Conservation (phyloP, 2,329 filamentous ascomycete genomes). For the Trichoderma sp. region DNA sequence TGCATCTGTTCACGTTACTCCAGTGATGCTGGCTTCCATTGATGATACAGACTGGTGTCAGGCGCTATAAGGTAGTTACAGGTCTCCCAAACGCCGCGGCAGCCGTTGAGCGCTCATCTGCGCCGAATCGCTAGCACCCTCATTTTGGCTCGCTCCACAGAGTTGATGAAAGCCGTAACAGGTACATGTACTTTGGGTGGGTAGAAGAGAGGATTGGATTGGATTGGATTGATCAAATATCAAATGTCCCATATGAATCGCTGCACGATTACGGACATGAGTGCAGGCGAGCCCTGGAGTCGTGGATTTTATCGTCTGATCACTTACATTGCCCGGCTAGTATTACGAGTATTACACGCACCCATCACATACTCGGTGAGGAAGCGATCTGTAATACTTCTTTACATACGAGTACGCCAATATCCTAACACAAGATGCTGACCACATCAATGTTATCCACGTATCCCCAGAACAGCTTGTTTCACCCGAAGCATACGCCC, state of each 20-base stretch:
- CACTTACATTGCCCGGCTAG: neutral
- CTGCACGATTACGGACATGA: neutral
- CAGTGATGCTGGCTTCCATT: neutral
- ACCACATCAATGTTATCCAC: neutral
- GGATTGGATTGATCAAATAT: neutral
- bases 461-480: neutral
- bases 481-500: neutral
- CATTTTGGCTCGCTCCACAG: conserved; percentile 1
- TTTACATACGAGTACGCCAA: neutral
- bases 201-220: too few species aligned
- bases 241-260: neutral
- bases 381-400: neutral
- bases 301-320: neutral
- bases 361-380: neutral
- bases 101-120: conserved; percentile 14
- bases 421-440: neutral
- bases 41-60: neutral
- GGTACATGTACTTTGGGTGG: neutral
- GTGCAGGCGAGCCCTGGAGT: neutral
- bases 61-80: neutral
- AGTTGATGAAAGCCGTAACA: neutral
- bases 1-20: neutral
- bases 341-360: neutral
- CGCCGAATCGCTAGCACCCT: conserved; percentile 12
- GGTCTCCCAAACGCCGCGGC: neutral